These are phyloP conservation scores for Volvox africanus DNA, from an alignment of 139 green algal genomes.

Conservation along the genomic window DNA sequence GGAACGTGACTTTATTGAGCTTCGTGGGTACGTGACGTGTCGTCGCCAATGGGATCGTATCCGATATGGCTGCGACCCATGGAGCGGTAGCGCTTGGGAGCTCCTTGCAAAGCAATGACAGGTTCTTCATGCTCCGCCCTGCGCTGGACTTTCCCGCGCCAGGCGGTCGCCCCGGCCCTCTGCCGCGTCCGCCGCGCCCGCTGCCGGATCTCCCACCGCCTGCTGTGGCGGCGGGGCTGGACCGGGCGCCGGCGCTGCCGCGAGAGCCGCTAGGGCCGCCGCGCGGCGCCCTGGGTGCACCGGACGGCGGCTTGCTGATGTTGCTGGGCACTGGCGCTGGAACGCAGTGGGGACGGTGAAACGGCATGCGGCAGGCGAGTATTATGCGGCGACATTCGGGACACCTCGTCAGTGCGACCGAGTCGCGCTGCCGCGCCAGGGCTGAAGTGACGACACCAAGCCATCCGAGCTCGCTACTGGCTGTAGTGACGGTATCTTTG, in stretches of 20 bases:
- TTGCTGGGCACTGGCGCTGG: neutral
- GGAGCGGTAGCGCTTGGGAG: neutral
- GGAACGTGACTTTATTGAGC: constrained; percentile 38
- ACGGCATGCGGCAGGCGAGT: neutral
- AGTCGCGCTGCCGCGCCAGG: neutral
- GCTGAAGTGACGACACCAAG: constrained; percentile 15
- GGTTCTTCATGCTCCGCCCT: constrained; percentile 5
- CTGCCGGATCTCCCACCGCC: neutral
- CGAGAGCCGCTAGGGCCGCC: neutral
- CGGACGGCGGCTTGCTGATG: neutral
- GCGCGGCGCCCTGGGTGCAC: neutral
- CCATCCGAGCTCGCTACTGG: constrained; percentile 30
- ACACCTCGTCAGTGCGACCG: neutral
- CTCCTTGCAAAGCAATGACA: neutral
- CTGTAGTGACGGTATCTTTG: constrained; percentile 1
- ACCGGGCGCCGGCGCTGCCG: neutral
- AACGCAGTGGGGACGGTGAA: neutral
- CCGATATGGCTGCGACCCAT: neutral
- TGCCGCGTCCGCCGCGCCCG: neutral
- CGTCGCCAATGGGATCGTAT: neutral
- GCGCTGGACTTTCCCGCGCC: neutral
- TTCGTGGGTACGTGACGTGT: neutral
- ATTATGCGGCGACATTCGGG: constrained; percentile 18
- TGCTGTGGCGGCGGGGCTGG: neutral
- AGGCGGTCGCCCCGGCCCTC: neutral